Evolutionary conservation across 2,329 filamentous ascomycete genomes (phyloP), one percentile per base, ranked within the genome.

Genomic region (Apiospora koreana): DNA sequence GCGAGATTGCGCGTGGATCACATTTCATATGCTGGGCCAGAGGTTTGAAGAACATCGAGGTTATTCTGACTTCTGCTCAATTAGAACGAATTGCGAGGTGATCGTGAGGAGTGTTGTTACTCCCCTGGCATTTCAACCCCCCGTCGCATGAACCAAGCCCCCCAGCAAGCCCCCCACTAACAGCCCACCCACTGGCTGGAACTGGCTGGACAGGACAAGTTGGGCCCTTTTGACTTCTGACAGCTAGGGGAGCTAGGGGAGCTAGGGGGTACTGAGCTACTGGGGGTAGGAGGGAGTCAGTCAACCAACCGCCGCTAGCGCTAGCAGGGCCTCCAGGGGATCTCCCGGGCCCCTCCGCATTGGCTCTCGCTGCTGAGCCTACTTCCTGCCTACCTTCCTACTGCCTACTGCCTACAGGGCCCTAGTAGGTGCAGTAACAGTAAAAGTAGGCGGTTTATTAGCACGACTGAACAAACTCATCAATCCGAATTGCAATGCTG

Each of bases 181-280:
- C 31, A 54, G 31, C 31, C 54, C 54, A 62, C 54, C 54, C 3
- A 62, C 54, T n/a, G 50, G 2, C 23, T 8, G 12, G 12, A 12
- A 16, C 46, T 50, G 46, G 50, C 50, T 58, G 50, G 50, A 58
- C 50, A 62, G 18, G 54, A 16, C 54, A 28, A 62, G 54, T n/a
- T 62, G 54, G 54, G 54, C 18, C 54, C 54, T 38, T 62, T 38
- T 62, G 54, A 62, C 54, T 62, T 62, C 54, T 62, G 54, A 62
- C 54, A 62, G 54, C 54, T 62, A 62, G 54, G 31, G 16, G 18
- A 62, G 54, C 54, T 62, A 62, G 31, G 50, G 54, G 31, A 12
- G 31, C 46, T 28, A 46, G 21, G 21, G 5, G 45, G 45, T n/a
- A n/a, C n/a, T n/a, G n/a, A n/a, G n/a, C n/a, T n/a, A n/a, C n/a